Base-by-base conservation (phyloP, 768 basidiomycete genomes). In the Suillus plorans region DNA sequence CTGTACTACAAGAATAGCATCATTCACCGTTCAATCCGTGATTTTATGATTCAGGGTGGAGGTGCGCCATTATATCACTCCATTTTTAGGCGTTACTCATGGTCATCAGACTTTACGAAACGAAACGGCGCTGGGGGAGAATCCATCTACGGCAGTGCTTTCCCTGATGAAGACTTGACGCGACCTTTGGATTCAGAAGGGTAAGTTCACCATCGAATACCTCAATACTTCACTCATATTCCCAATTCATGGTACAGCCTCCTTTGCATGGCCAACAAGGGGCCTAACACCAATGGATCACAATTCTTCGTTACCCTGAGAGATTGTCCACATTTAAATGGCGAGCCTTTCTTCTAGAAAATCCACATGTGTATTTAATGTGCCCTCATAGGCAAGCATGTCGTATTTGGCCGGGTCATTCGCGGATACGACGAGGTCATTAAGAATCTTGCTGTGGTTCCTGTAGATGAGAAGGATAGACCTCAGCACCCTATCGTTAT, bases 221-320 rank as follows among this genome's bases (percentile, higher is more conserved):
- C 60, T 58, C 53, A 44, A 4, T 47, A 36, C n/a, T 60, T 61
- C 53, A 44, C 7, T 47, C 31, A 44, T 18, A 20, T 50, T 39
- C 61, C 18, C n/a, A 41, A 13, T 20, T 60, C 45, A 59, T 59
- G 49, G n/a, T 68, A 59, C 58, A 89, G 87, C 14, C 78, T 96
- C 34, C 79, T 97, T 13, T 93, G 92, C 70, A 97, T 96, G 95
- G 94, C 94, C 12, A 97, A 97, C 74, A 85, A 85, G 67, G 91
- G 91, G 3, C 87, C 90, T 0, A 80, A 91, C 76, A 95, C 94
- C 42, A 96, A 95, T 68, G 88, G 89, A 44, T 91, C 89, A 1
- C 94, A 96, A 68, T 96, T 90, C 73, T 95, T 96, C 73, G 81
- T 95, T 66, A 94, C 94, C 25, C 82, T 96, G 13, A 81, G 84